Evolutionary conservation across 1,139 yeast species (phyloP).

Genomic region (Sugiyamaella grinbergsii): DNA sequence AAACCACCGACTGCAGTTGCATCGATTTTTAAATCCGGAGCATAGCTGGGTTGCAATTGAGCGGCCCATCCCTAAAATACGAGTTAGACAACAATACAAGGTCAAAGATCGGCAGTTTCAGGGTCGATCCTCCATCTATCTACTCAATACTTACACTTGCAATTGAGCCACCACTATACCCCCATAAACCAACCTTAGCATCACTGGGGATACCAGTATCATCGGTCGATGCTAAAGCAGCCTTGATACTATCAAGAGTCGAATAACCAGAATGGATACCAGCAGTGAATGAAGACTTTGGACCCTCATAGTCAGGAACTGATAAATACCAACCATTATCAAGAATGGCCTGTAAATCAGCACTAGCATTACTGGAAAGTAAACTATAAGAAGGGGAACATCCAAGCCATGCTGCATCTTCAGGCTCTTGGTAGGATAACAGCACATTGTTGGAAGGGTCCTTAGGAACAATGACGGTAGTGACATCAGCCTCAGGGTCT

Average conservation of each 20-base stretch:
- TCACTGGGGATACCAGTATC: slow-evolving; percentile 27
- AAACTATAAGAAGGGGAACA: slow-evolving; percentile 38
- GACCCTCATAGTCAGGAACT: slow-evolving; percentile 33
- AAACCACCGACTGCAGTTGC: slow-evolving; percentile 33
- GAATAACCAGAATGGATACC: slow-evolving; percentile 31
- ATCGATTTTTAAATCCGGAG: slow-evolving; percentile 35
- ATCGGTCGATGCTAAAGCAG: slow-evolving; percentile 27
- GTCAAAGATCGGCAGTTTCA: background rate
- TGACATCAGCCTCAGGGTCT: slow-evolving; percentile 34
- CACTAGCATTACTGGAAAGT: slow-evolving; percentile 20
- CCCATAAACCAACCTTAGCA: slow-evolving; percentile 31
- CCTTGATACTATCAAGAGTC: slow-evolving; percentile 32
- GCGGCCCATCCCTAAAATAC: slow-evolving; percentile 33
- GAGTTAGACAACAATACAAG: background rate
- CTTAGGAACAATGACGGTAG: slow-evolving; percentile 36
- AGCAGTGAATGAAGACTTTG: slow-evolving; percentile 30
- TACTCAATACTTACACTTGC: slow-evolving; percentile 29
- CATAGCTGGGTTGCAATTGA: slow-evolving; percentile 36
- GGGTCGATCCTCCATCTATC: too few relatives aligned
- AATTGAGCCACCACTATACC: slow-evolving; percentile 40
- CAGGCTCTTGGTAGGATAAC: slow-evolving; percentile 37
- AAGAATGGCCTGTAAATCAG: slow-evolving; percentile 25
- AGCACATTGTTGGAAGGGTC: slow-evolving; percentile 25
- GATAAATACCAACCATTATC: slow-evolving; percentile 30
- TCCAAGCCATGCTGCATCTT: slow-evolving; percentile 35